Conservation (phyloP, 2,329 filamentous ascomycete genomes). For the Metarhizium robertsii region DNA sequence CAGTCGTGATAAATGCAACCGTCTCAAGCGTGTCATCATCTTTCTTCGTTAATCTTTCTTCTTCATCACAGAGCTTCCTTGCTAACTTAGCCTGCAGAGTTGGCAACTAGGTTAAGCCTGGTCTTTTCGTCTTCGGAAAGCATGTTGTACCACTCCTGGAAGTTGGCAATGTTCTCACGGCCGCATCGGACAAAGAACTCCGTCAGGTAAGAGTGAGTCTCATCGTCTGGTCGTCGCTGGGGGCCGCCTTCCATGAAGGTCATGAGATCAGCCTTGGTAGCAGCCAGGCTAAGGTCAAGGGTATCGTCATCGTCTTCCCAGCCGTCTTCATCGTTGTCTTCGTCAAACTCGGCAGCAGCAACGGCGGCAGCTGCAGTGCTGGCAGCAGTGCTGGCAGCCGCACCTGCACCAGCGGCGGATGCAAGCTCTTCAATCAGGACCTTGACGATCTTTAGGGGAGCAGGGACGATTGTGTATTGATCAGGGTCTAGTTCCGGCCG, state of each 20-base stretch:
- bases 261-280: conserved; percentile 72
- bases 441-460: conserved; percentile 91
- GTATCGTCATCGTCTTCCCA: conserved; percentile 82
- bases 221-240: conserved; percentile 69
- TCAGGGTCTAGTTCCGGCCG: conserved; percentile 58
- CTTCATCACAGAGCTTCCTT: neutral
- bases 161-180: conserved; percentile 46
- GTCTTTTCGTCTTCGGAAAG: conserved; percentile 45
- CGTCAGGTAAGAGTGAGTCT: conserved; percentile 76
- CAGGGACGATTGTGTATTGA: conserved; percentile 77
- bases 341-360: conserved; percentile 46
- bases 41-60: neutral
- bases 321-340: conserved; percentile 66
- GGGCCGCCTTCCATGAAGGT: conserved; percentile 54
- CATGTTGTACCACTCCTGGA: conserved; percentile 47
- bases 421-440: conserved; percentile 86
- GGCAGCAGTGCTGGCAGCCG: conserved; percentile 51
- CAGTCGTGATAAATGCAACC: neutral
- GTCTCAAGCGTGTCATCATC: neutral
- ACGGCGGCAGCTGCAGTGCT: conserved; percentile 55
- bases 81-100: neutral
- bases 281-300: conserved; percentile 64
- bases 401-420: conserved; percentile 61
- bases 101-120: conserved; percentile 45
- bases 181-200: conserved; percentile 66